Evolutionary conservation across 2,329 filamentous ascomycete genomes (phyloP).

Genomic region (Diaporthe australafricana): DNA sequence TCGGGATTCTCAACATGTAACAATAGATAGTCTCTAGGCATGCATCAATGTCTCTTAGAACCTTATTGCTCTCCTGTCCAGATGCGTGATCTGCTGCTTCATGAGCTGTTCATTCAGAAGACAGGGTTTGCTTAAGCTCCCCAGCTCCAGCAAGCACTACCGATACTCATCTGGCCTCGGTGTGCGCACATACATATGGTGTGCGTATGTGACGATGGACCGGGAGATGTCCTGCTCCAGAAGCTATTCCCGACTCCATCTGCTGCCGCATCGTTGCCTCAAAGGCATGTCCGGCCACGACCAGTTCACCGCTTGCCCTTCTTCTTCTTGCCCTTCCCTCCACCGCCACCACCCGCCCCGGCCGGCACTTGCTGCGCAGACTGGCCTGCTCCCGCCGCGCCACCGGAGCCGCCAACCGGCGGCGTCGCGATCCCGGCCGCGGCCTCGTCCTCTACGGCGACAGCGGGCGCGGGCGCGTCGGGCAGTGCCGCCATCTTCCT

Average conservation of each 20-base stretch:
- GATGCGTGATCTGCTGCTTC: not conserved
- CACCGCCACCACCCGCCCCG: slow-evolving; percentile 49
- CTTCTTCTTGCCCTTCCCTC: slow-evolving; percentile 75
- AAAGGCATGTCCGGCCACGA: not conserved
- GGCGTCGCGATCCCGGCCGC: slow-evolving; percentile 31
- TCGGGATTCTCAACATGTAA: slow-evolving; percentile 32
- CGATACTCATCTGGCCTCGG: not conserved
- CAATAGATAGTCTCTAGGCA: slow-evolving; percentile 34
- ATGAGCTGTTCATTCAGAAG: not conserved
- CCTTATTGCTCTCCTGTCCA: not conserved
- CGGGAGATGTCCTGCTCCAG: not conserved
- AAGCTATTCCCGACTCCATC: not conserved
- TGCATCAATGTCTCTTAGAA: slow-evolving; percentile 33
- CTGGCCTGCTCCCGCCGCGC: slow-evolving; percentile 32
- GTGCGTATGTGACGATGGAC: not conserved
- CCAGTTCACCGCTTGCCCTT: slow-evolving; percentile 73
- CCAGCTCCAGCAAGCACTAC: not conserved
- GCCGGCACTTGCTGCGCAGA: slow-evolving; percentile 46
- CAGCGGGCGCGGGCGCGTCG: slow-evolving; percentile 44
- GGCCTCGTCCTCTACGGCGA: slow-evolving; percentile 50
- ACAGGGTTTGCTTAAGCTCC: not conserved
- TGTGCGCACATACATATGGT: no score
- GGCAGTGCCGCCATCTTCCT: slow-evolving; percentile 72
- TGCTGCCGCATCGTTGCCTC: not conserved
- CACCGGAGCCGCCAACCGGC: slow-evolving; percentile 31